phyloP scores from a whole-genome alignment of 2,329 filamentous ascomycete genomes.

The Alternaria hordeiaustralica region DNA sequence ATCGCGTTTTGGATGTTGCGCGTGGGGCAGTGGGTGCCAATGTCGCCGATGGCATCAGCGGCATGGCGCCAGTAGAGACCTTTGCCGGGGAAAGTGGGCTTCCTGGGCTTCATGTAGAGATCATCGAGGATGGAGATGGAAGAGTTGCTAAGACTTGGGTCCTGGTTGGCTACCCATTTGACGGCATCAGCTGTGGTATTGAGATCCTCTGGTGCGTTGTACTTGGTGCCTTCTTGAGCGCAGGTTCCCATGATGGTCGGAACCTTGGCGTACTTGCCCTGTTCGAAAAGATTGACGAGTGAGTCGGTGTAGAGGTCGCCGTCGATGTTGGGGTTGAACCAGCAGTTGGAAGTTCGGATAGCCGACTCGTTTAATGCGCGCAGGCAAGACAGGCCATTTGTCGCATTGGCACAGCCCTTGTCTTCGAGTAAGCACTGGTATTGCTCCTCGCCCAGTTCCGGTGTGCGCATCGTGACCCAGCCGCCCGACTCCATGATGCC shows the following conservation, averaged over 20 bases:
- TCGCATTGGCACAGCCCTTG: conserved; percentile 54
- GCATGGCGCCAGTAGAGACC: conserved; percentile 66
- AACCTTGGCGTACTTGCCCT: conserved; percentile 59
- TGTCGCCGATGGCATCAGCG: conserved; percentile 67
- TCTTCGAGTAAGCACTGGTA: conserved; percentile 60
- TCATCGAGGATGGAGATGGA: conserved; percentile 61
- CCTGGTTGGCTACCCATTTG: conserved; percentile 65
- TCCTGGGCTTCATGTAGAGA: conserved; percentile 60
- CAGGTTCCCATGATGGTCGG: conserved; percentile 63
- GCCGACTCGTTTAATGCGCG: conserved; percentile 52
- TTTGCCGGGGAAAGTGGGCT: conserved; percentile 52
- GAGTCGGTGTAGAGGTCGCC: conserved; percentile 58
- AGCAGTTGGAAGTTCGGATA: conserved; percentile 50
- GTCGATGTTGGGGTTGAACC: conserved; percentile 61
- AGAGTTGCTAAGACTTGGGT: conserved; percentile 58
- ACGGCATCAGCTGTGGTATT: conserved; percentile 58
- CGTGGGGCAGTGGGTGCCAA: conserved; percentile 70
- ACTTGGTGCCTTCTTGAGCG: conserved; percentile 69
- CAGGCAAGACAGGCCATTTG: conserved; percentile 56
- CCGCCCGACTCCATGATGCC: conserved; percentile 62
- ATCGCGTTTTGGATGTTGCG: conserved; percentile 60
- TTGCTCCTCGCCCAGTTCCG: conserved; percentile 57
- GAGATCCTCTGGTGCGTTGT: conserved; percentile 61
- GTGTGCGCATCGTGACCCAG: conserved; percentile 57
- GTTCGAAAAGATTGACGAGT: conserved; percentile 56